A percentile compares a stretch with the other conserved stretches of the same genome.
phyloP scores from a whole-genome alignment of 2,329 filamentous ascomycete species.

The Trichoderma simmonsii region DNA sequence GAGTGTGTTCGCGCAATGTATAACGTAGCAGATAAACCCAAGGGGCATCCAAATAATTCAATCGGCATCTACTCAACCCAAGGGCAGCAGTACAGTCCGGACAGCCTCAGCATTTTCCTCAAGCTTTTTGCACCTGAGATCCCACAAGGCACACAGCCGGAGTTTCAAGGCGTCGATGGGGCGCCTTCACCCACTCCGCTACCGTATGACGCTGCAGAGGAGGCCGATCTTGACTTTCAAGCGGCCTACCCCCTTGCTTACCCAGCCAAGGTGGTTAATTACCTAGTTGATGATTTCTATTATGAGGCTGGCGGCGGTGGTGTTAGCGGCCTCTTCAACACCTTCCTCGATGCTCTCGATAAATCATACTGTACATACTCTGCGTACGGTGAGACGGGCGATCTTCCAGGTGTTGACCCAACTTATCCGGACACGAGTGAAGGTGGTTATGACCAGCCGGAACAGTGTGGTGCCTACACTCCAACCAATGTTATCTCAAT shows the following conservation, averaged over 20 bases:
- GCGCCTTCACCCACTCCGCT: slow-evolving; percentile 9
- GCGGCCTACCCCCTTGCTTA: slow-evolving; percentile 47
- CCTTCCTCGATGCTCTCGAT: slow-evolving; percentile 42
- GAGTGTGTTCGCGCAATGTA: slow-evolving; percentile 51
- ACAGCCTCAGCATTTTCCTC: slow-evolving; percentile 47
- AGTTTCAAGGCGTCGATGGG: slow-evolving; percentile 17
- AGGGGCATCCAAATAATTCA: slow-evolving; percentile 36
- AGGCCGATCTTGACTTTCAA: slow-evolving; percentile 51
- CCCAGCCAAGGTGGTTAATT: slow-evolving; percentile 46
- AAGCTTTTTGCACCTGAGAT: slow-evolving; percentile 32
- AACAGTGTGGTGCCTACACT: slow-evolving; percentile 41
- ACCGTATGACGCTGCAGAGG: slow-evolving; percentile 28
- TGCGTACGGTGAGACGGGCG: slow-evolving; percentile 30
- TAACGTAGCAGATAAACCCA: slow-evolving; percentile 23
- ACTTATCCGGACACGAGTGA: slow-evolving; percentile 28
- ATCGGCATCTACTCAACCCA: slow-evolving; percentile 49
- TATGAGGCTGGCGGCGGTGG: background rate
- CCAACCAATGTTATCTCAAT: slow-evolving; percentile 52
- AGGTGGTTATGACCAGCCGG: slow-evolving; percentile 39
- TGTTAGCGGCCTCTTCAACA: slow-evolving; percentile 33
- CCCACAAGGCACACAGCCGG: slow-evolving; percentile 16
- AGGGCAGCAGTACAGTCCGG: slow-evolving; percentile 48
- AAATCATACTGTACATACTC: slow-evolving; percentile 40
- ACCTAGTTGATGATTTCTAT: slow-evolving; percentile 29
- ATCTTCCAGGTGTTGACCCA: slow-evolving; percentile 17